Evolutionary conservation across 805 yeast species (phyloP).

Genomic region (Lachancea meyersii): DNA sequence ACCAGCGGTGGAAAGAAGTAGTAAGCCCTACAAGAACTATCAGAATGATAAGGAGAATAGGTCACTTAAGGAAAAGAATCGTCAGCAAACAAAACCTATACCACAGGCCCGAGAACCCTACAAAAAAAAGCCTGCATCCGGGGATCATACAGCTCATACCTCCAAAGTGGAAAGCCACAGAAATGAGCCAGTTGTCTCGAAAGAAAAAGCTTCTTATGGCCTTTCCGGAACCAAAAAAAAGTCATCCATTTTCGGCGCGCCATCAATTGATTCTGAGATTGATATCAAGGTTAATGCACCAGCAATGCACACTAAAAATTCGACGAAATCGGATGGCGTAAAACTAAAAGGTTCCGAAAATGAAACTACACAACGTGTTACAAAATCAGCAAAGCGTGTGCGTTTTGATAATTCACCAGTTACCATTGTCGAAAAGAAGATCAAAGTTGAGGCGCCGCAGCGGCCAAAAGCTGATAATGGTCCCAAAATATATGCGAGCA

Average conservation of each 20-base stretch:
- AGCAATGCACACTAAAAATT: neutral
- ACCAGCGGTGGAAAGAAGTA: neutral
- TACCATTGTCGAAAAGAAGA: conserved; percentile 4
- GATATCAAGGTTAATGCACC: neutral
- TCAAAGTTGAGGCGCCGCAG: neutral
- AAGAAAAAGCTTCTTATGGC: neutral
- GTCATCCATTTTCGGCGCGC: conserved; percentile 30
- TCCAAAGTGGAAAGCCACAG: neutral
- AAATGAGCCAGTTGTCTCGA: neutral
- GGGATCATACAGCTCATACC: neutral
- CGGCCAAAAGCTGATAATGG: neutral
- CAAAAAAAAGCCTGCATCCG: neutral
- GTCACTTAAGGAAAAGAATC: neutral
- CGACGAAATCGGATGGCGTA: neutral
- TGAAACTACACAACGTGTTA: neutral
- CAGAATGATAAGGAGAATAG: neutral
- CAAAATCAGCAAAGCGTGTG: conserved; percentile 12
- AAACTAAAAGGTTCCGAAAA: neutral
- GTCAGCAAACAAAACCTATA: neutral
- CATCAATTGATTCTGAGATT: conserved; percentile 11
- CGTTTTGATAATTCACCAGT: conserved; percentile 11
- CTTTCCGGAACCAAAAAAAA: conserved; percentile 25
- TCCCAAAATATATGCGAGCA: neutral
- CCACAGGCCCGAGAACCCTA: neutral
- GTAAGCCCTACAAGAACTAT: neutral